A percentile compares a stretch with the other conserved stretches of the same genome.
Evolutionary conservation across 2,329 filamentous ascomycete genomes (phyloP).

Genomic region (Phaeomoniella chlamydospora): DNA sequence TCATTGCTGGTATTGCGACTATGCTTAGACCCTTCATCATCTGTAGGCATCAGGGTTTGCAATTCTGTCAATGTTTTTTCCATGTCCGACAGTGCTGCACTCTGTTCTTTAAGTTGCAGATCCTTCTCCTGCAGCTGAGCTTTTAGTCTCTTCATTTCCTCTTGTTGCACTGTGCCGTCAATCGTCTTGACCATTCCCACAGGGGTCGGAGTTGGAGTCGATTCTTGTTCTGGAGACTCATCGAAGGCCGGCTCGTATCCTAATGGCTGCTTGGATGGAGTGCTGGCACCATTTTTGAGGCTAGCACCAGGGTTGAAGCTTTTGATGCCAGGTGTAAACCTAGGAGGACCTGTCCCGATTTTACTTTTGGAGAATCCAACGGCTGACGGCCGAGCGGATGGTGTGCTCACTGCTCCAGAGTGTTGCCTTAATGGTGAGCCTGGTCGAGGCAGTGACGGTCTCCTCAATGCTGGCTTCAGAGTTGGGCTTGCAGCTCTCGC

Average conservation of each 20-base stretch:
- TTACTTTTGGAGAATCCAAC: conserved; percentile 41
- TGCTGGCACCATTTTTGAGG: background rate
- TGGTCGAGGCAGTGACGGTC: conserved; percentile 70
- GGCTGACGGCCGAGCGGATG: conserved; percentile 42
- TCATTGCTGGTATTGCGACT: conserved; percentile 1
- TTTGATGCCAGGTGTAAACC: background rate
- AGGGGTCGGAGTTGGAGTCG: conserved; percentile 25
- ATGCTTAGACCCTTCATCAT: conserved; percentile 4
- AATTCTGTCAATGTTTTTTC: conserved; percentile 75
- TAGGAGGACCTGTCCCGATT: conserved; percentile 17
- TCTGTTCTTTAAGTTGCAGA: conserved; percentile 76
- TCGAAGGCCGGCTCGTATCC: conserved; percentile 17
- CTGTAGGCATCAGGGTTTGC: conserved; percentile 50
- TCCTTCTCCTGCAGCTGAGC: conserved; percentile 71
- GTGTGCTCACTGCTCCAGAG: conserved; percentile 39
- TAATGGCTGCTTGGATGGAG: conserved; percentile 4
- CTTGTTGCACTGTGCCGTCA: conserved; percentile 44
- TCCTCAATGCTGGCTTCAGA: conserved; percentile 48
- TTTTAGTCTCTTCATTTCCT: conserved; percentile 60
- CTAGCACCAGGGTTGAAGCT: background rate
- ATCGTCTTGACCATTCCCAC: conserved; percentile 35
- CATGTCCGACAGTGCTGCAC: conserved; percentile 72
- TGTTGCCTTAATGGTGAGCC: conserved; percentile 69
- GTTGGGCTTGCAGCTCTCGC: conserved; percentile 51
- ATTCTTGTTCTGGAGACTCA: conserved; percentile 37